phyloP scores from a whole-genome alignment of 2,329 filamentous ascomycete genomes.

The Incumbomyces lentus region DNA sequence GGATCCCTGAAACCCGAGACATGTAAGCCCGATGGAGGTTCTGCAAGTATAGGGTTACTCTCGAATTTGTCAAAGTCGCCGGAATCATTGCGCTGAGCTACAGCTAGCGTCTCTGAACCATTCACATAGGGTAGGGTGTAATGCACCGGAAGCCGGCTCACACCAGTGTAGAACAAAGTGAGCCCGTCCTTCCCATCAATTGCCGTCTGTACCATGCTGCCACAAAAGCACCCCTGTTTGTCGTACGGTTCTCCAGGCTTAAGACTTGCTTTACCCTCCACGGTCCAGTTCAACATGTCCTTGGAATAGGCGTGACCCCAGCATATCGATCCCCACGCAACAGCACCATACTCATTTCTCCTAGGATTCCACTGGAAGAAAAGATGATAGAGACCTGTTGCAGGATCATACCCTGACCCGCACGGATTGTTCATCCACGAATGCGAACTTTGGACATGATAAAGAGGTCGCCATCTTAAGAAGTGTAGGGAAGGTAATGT shows the following conservation, averaged over 20 bases:
- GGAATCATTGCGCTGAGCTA: conserved; percentile 30
- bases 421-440: conserved; percentile 39
- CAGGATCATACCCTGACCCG: conserved; percentile 31
- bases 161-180: conserved; percentile 33
- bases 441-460: conserved; percentile 28
- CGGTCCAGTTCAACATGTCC: conserved; percentile 32
- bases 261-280: conserved; percentile 23
- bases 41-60: conserved; percentile 30
- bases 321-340: conserved; percentile 35
- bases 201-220: conserved; percentile 27
- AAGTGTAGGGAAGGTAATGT: conserved; percentile 13
- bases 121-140: conserved; percentile 29
- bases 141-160: conserved; percentile 31
- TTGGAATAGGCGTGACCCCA: conserved; percentile 32
- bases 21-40: conserved; percentile 24
- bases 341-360: conserved; percentile 33
- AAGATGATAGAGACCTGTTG: conserved; percentile 31
- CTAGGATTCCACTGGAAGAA: conserved; percentile 36
- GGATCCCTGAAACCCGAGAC: conserved; percentile 37
- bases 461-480: conserved; percentile 23
- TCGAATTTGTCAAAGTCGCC: conserved; percentile 28
- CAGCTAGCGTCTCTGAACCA: conserved; percentile 29
- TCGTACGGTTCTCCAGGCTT: conserved; percentile 30
- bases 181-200: conserved; percentile 22
- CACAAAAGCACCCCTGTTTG: conserved; percentile 32